These are phyloP conservation scores for Phytophthora niederhauseri DNA, from an alignment of 352 stramenopile species.

Conservation along the genomic window DNA sequence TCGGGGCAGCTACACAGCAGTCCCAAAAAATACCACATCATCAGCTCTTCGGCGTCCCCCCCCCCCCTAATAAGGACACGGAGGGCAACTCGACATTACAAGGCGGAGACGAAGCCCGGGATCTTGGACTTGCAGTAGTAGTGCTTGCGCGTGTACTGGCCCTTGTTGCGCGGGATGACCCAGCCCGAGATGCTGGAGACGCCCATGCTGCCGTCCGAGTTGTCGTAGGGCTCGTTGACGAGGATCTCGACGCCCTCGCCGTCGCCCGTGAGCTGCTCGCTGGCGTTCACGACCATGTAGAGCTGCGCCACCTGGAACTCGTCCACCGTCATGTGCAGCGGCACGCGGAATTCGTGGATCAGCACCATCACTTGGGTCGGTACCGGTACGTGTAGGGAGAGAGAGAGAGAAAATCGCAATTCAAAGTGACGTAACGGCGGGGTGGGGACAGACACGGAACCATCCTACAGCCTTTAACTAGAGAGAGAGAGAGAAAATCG, in stretches of 20 bases:
- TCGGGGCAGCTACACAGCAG: conserved; percentile 72
- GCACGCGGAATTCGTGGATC: conserved; percentile 90
- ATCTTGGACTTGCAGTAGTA: conserved; percentile 91
- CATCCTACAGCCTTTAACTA: not conserved
- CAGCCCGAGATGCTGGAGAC: conserved; percentile 79
- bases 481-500: not conserved
- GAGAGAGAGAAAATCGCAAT: not conserved
- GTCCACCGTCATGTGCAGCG: conserved; percentile 86
- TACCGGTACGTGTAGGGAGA: too few relatives aligned
- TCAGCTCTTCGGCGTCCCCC: too few relatives aligned
- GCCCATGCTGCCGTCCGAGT: conserved; percentile 77
- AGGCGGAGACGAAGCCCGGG: conserved; percentile 75
- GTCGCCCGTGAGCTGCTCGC: conserved; percentile 84
- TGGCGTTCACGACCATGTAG: conserved; percentile 89
- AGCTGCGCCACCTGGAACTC: conserved; percentile 89
- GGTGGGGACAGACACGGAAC: not conserved
- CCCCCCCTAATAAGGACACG: not conserved
- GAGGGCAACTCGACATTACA: conserved; percentile 40
- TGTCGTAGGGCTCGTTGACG: conserved; percentile 89
- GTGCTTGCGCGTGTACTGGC: conserved; percentile 90
- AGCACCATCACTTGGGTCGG: too few relatives aligned
- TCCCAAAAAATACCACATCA: not conserved
- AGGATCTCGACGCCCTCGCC: conserved; percentile 89
- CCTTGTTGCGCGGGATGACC: conserved; percentile 75
- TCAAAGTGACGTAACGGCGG: not conserved